A percentile compares a stretch with the other conserved stretches of the same genome.
Conservation (phyloP, 305 asterid species). For the Lippia alba region DNA sequence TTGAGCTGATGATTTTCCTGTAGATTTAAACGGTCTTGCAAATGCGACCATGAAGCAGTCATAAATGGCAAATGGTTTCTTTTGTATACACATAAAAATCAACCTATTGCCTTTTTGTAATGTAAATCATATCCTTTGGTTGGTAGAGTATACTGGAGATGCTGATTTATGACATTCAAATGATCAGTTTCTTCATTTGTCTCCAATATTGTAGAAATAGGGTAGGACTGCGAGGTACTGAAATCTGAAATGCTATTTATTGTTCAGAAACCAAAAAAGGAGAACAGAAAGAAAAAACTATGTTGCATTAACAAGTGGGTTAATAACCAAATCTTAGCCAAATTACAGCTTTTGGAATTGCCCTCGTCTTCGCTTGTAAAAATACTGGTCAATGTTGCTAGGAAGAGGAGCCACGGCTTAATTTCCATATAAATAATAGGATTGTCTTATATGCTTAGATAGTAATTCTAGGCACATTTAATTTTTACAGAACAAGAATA, state of each 20-base stretch:
- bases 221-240: not conserved
- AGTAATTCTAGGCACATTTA: not conserved
- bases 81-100: not conserved
- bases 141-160: not conserved
- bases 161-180: slow-evolving; percentile 18
- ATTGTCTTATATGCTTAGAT: not conserved
- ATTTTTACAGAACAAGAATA: slow-evolving; percentile 9
- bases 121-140: not conserved
- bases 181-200: not conserved
- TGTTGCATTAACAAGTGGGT: slow-evolving; percentile 8
- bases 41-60: not conserved
- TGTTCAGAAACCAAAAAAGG: not conserved
- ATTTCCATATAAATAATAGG: no score
- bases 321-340: slow-evolving; percentile 1
- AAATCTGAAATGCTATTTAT: slow-evolving; percentile 8
- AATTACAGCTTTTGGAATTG: not conserved
- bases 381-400: not conserved
- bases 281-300: not conserved
- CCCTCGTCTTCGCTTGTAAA: not conserved
- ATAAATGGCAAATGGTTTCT: not conserved
- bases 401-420: no score
- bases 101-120: slow-evolving; percentile 4
- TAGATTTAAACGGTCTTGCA: not conserved
- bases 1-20: not conserved
- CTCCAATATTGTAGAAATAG: not conserved